Evolutionary conservation across 2,329 filamentous ascomycete species (phyloP), one percentile per base, ranked within the genome.

Genomic region (Alternaria sp.): DNA sequence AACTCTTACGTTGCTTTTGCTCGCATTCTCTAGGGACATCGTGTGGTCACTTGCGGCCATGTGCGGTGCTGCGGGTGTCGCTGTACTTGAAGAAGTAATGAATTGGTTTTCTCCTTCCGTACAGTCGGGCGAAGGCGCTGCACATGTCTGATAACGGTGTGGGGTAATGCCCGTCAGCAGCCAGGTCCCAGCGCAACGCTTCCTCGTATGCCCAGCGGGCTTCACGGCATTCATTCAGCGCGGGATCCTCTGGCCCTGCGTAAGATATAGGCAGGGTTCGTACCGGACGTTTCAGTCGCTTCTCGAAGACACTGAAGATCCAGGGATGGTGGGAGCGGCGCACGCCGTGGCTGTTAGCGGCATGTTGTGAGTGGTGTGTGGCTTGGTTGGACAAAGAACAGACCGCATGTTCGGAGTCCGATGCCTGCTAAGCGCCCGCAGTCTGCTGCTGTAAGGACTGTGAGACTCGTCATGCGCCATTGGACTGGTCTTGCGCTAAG

Each of bases 401-500:
- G 63, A 62, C 55, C 66, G 60, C 62, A 59, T 52, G 51, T 69
- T 75, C 73, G 73, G 72, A 72, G 62, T 73, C 73, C 69, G 72
- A 73, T 69, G 67, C 65, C 64, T 69, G 71, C 71, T 70, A 72
- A 65, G 69, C 65, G 64, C 68, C 59, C 59, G 60, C 61, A 53
- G 26, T 53, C 19, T 43, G 46, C 50, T 60, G 52, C 62, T 60
- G 50, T 64, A 59, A 61, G 58, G 57, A 62, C 46, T 65, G 70
- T 74, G 65, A 74, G 73, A 70, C 66, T 71, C 62, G 56, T 65
- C 68, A 62, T 59, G 59, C 55, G 60, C 61, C 46, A 62, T 56
- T 53, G 64, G 61, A 23, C 46, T 45, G 19, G 59, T 61, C 54
- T 57, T 30, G 57, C 55, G 54, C 62, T 54, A 46, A 55, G 47